Conservation (phyloP, 164 flowering plant genomes). For the Annona cherimola region DNA sequence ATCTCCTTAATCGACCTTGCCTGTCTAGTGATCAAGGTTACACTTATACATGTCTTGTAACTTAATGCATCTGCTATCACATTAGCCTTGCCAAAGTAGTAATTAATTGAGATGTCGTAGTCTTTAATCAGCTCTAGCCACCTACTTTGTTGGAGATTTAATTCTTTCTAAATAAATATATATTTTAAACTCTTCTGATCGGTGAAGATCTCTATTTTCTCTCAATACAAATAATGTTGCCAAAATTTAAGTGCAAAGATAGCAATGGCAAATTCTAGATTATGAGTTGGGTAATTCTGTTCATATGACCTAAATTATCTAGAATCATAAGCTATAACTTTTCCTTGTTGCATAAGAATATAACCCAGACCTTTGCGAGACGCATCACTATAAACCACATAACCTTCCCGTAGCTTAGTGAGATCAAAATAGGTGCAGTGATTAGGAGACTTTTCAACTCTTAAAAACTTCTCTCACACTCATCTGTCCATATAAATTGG, state of each 20-base stretch:
- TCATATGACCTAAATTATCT: background rate
- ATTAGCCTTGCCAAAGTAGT: slow-evolving; percentile 3
- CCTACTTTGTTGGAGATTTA: background rate
- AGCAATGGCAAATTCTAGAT: background rate
- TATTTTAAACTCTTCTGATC: slow-evolving; percentile 3
- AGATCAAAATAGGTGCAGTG: background rate
- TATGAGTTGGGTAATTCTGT: background rate
- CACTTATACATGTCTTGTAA: background rate
- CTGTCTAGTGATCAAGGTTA: too few relatives aligned
- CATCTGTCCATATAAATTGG: too few relatives aligned
- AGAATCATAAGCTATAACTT: background rate
- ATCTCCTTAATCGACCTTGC: too few relatives aligned
- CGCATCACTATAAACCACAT: background rate
- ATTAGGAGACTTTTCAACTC: background rate
- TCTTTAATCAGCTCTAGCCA: background rate
- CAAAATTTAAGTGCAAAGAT: background rate
- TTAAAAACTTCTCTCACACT: background rate
- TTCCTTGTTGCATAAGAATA: slow-evolving; percentile 1
- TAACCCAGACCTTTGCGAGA: background rate
- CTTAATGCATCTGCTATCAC: slow-evolving; percentile 1
- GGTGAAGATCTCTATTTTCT: background rate
- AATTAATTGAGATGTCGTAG: background rate
- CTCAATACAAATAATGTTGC: slow-evolving; percentile 1
- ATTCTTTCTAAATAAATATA: background rate
- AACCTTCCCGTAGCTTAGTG: background rate